Percentiles rank a stretch among this genome's conserved stretches.
These are phyloP conservation scores for Mortierella alpina DNA, from an alignment of 192 early-diverging fungal species.

Conservation along the genomic window DNA sequence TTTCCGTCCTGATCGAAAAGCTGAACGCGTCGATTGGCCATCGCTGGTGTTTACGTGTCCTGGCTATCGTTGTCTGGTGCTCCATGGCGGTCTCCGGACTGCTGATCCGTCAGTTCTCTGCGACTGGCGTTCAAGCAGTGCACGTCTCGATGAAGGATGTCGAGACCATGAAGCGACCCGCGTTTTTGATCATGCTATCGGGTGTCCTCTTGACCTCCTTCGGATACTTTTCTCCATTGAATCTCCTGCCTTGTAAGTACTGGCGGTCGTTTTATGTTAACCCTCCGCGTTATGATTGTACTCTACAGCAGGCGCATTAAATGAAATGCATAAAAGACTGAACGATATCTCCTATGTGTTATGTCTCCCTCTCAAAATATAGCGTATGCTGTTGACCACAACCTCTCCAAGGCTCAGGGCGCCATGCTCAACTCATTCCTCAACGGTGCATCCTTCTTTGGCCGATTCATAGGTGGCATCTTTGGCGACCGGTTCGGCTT, in stretches of 20 bases:
- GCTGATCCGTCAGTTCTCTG: slow-evolving; percentile 53
- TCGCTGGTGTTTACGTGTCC: slow-evolving; percentile 72
- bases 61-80: slow-evolving; percentile 68
- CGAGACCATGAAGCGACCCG: slow-evolving; percentile 50
- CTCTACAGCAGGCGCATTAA: neutral
- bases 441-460: slow-evolving; percentile 60
- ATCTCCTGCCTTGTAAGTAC: slow-evolving; percentile 30
- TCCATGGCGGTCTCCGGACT: slow-evolving; percentile 36
- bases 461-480: slow-evolving; percentile 57
- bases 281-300: neutral
- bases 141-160: slow-evolving; percentile 46
- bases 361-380: neutral
- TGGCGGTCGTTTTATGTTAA: slow-evolving; percentile 1
- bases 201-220: slow-evolving; percentile 59
- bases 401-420: slow-evolving; percentile 30
- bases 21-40: slow-evolving; percentile 69
- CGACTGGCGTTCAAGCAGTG: slow-evolving; percentile 23
- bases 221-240: slow-evolving; percentile 55
- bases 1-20: slow-evolving; percentile 66
- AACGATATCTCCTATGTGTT: neutral
- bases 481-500: slow-evolving; percentile 61
- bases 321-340: neutral
- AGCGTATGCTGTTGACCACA: slow-evolving; percentile 49
- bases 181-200: slow-evolving; percentile 53
- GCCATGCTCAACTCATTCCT: slow-evolving; percentile 55